phyloP scores from a whole-genome alignment of 495 filamentous ascomycete species.

The Lophiostoma macrostomum region DNA sequence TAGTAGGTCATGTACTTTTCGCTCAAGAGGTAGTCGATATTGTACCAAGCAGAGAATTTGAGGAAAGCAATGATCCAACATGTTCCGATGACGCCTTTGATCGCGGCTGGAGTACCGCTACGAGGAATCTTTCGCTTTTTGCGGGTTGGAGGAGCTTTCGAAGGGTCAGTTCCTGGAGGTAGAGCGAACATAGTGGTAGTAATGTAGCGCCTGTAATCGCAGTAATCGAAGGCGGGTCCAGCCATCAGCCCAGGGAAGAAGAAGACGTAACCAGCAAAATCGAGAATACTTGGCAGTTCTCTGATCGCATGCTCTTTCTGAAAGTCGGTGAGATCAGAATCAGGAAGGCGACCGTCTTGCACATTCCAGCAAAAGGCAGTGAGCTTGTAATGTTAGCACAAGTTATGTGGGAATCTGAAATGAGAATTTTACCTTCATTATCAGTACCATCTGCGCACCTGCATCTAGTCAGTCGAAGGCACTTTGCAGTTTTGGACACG shows the following conservation, averaged over 20 bases:
- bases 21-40: slow-evolving; percentile 55
- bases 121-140: slow-evolving; percentile 94
- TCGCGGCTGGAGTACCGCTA: slow-evolving; percentile 78
- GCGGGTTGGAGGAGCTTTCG: slow-evolving; percentile 76
- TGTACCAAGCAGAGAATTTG: slow-evolving; percentile 67
- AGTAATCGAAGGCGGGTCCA: slow-evolving; percentile 90
- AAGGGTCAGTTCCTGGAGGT: slow-evolving; percentile 70
- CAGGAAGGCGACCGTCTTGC: slow-evolving; percentile 78
- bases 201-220: slow-evolving; percentile 88
- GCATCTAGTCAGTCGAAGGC: slow-evolving; percentile 9
- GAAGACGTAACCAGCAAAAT: slow-evolving; percentile 85
- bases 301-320: slow-evolving; percentile 79
- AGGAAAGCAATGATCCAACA: slow-evolving; percentile 78
- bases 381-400: slow-evolving; percentile 47
- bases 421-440: slow-evolving; percentile 69
- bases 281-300: slow-evolving; percentile 67
- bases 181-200: slow-evolving; percentile 92
- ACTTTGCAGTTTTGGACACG: too few species aligned
- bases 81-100: slow-evolving; percentile 69
- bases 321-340: slow-evolving; percentile 74
- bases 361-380: slow-evolving; percentile 97
- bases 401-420: neutral
- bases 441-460: slow-evolving; percentile 88
- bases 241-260: slow-evolving; percentile 90
- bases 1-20: slow-evolving; percentile 61